Conservation (phyloP, 805 yeast species). For the Candida fluviatilis region DNA sequence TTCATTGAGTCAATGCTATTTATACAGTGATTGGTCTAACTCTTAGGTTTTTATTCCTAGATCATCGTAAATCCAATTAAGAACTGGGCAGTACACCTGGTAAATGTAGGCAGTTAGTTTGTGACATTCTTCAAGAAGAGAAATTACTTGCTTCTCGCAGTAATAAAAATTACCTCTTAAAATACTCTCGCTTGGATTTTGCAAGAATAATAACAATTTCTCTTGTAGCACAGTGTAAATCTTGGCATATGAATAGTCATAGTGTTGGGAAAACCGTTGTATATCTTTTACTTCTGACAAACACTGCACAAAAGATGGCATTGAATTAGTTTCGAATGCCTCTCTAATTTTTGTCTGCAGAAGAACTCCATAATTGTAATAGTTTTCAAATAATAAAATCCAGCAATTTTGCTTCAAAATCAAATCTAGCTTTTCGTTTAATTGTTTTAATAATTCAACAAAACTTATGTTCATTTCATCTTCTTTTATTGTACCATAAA, state of each 20-base stretch:
- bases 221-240: conserved; percentile 2
- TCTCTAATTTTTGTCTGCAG: not conserved
- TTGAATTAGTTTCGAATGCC: not conserved
- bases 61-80: conserved; percentile 27
- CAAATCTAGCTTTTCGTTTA: not conserved
- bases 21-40: too few relatives aligned
- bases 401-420: conserved; percentile 1
- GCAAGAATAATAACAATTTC: not conserved
- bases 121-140: conserved; percentile 6
- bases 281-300: not conserved
- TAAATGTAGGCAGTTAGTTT: conserved; percentile 11
- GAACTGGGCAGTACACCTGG: conserved; percentile 19
- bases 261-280: conserved; percentile 1
- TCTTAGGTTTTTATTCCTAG: conserved; percentile 12
- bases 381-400: not conserved
- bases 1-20: too few relatives aligned
- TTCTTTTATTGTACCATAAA: conserved; percentile 1
- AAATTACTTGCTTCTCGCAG: conserved; percentile 4
- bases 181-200: not conserved
- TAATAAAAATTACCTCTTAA: conserved; percentile 6
- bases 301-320: not conserved
- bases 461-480: conserved; percentile 4
- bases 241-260: not conserved
- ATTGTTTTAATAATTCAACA: conserved; percentile 2
- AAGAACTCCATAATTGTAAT: not conserved